phyloP scores from a whole-genome alignment of 352 stramenopile genomes.

The Phytopythium litorale region DNA sequence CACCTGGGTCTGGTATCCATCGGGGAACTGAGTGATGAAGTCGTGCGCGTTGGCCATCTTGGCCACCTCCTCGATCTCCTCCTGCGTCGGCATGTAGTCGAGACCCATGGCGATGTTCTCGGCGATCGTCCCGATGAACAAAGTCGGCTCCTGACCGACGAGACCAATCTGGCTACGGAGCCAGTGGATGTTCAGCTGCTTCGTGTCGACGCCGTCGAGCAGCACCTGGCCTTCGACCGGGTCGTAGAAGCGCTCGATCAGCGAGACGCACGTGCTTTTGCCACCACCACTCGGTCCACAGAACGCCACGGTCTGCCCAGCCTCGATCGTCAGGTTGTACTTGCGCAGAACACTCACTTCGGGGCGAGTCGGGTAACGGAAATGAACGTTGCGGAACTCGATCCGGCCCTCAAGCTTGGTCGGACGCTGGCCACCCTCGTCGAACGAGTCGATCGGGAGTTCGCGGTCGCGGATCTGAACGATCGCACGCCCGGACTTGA shows the following conservation, averaged over 20 bases:
- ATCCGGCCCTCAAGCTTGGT: slow-evolving; percentile 20
- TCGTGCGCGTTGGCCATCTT: slow-evolving; percentile 30
- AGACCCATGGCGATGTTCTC: slow-evolving; percentile 56
- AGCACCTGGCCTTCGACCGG: slow-evolving; percentile 42
- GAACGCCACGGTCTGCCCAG: slow-evolving; percentile 46
- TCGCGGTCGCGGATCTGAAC: neutral
- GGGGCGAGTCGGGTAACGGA: slow-evolving; percentile 70
- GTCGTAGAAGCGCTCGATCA: slow-evolving; percentile 72
- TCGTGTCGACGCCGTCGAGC: slow-evolving; percentile 74
- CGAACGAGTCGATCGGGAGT: slow-evolving; percentile 13
- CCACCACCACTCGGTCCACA: slow-evolving; percentile 41
- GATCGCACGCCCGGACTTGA: slow-evolving; percentile 1
- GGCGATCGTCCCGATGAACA: slow-evolving; percentile 59
- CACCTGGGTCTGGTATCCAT: slow-evolving; percentile 72
- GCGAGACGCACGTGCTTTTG: slow-evolving; percentile 36
- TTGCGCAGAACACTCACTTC: slow-evolving; percentile 69
- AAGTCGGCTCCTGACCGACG: slow-evolving; percentile 49
- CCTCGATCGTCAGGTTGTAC: slow-evolving; percentile 77
- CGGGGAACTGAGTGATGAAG: slow-evolving; percentile 75
- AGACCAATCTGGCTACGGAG: slow-evolving; percentile 59
- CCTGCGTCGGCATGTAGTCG: slow-evolving; percentile 27
- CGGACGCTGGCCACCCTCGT: slow-evolving; percentile 9
- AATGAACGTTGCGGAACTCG: slow-evolving; percentile 64
- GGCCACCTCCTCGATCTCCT: slow-evolving; percentile 69
- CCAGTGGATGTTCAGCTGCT: slow-evolving; percentile 62